phyloP scores from a whole-genome alignment of 768 basidiomycete species.

The Pilatotrama ljubarskyi region DNA sequence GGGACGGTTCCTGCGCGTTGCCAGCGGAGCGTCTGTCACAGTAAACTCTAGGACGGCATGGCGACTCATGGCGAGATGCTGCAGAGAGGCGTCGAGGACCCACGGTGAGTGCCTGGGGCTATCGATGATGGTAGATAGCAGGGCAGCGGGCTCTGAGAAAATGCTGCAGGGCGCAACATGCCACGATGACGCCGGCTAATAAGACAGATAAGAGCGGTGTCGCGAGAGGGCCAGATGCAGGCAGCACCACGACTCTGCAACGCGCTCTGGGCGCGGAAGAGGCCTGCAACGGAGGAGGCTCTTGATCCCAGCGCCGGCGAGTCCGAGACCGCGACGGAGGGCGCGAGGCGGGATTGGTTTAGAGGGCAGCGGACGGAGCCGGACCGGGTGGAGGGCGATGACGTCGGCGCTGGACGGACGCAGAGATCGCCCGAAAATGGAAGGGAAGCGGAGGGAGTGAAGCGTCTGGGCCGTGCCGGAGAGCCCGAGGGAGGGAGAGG shows the following conservation, averaged over 20 bases:
- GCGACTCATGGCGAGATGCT: background rate
- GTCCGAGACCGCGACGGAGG: background rate
- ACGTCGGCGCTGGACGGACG: slow-evolving; percentile 3
- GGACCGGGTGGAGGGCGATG: slow-evolving; percentile 13
- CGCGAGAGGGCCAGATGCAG: no score
- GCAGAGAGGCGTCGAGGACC: background rate
- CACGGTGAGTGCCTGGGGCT: slow-evolving; percentile 2
- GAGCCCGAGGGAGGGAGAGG: background rate
- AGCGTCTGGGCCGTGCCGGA: slow-evolving; percentile 10
- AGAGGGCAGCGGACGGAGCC: background rate
- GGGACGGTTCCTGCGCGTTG: background rate
- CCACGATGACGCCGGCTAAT: background rate
- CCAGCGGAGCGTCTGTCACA: background rate
- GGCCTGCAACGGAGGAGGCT: background rate
- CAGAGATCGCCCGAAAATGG: background rate
- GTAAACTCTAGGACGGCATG: background rate
- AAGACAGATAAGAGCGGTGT: background rate
- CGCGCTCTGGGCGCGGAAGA: background rate
- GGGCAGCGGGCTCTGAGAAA: no score
- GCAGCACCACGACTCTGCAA: no score
- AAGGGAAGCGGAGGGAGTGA: background rate
- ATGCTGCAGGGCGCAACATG: background rate
- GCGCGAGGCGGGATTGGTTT: no score
- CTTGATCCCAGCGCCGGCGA: background rate
- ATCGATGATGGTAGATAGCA: slow-evolving; percentile 1